A percentile compares a stretch with the other conserved stretches of the same genome.
Conservation (phyloP, 2,329 filamentous ascomycete genomes). For the Talaromyces sp. region DNA sequence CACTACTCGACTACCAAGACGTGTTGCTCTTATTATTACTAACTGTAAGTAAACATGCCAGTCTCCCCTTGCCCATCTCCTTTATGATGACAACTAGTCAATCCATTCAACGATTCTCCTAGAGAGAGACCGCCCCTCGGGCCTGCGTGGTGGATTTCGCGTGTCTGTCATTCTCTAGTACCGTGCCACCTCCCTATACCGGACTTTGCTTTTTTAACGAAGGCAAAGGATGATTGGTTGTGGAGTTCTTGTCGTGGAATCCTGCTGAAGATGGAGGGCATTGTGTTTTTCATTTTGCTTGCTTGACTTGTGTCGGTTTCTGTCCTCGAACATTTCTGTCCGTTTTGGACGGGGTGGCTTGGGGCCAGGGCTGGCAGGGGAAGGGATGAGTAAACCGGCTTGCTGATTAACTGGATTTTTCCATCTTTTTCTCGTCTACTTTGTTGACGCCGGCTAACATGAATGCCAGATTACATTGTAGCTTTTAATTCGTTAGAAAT, state of each 20-base stretch:
- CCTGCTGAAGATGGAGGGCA: conserved; percentile 4
- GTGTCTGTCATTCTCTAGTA: conserved; percentile 21
- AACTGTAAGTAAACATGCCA: conserved; percentile 9
- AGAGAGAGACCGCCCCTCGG: conserved; percentile 34
- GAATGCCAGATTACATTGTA: not conserved
- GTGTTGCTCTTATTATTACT: conserved; percentile 2
- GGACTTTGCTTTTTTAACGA: conserved; percentile 29
- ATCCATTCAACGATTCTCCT: conserved; percentile 57
- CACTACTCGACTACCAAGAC: not conserved
- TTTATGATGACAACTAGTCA: conserved; percentile 58
- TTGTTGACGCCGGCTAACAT: not conserved
- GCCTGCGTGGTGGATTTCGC: conserved; percentile 18
- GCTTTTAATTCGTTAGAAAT: not conserved
- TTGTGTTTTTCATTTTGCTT: conserved; percentile 17
- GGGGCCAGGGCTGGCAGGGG: conserved; percentile 30
- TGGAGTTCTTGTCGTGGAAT: conserved; percentile 31
- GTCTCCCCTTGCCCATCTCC: conserved; percentile 12
- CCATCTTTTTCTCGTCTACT: not conserved
- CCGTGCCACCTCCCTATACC: conserved; percentile 40
- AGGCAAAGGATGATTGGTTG: conserved; percentile 40
- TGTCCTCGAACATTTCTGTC: conserved; percentile 21
- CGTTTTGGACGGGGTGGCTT: conserved; percentile 33
- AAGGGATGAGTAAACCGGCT: conserved; percentile 43
- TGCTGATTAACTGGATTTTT: conserved; percentile 23
- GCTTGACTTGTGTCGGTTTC: conserved; percentile 32